Evolutionary conservation across 1,139 yeast species (phyloP).

Genomic region (Magnusiomyces magnusii): DNA sequence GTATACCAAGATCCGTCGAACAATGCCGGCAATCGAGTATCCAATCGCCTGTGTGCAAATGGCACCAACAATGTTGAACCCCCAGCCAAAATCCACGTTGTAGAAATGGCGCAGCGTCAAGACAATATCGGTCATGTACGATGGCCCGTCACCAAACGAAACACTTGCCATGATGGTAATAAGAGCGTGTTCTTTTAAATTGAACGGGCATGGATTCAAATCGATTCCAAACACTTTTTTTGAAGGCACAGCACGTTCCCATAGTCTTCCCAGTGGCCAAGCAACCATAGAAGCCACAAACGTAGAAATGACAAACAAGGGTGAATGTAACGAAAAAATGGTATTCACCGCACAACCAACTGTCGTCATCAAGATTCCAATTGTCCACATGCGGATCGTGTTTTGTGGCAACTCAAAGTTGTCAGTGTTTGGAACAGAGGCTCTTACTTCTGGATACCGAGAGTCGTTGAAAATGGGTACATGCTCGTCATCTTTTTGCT

Average conservation of each 20-base stretch:
- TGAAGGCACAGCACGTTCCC: conserved; percentile 46
- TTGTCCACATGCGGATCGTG: conserved; percentile 56
- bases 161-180: conserved; percentile 55
- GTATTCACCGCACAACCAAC: conserved; percentile 55
- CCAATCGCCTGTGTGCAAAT: conserved; percentile 57
- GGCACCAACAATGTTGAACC: conserved; percentile 45
- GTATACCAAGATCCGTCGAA: conserved; percentile 48
- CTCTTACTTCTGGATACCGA: conserved; percentile 63
- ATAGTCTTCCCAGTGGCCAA: conserved; percentile 52
- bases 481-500: neutral
- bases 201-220: conserved; percentile 60
- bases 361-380: conserved; percentile 46
- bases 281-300: conserved; percentile 53
- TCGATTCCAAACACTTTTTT: conserved; percentile 37
- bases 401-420: conserved; percentile 50
- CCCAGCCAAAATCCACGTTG: conserved; percentile 44
- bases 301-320: conserved; percentile 47
- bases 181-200: conserved; percentile 56
- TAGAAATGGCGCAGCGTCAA: conserved; percentile 48
- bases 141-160: conserved; percentile 52
- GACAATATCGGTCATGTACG: conserved; percentile 54
- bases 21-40: conserved; percentile 56
- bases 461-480: conserved; percentile 37
- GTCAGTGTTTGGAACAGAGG: conserved; percentile 57
- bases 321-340: conserved; percentile 53